Base-by-base conservation (phyloP, 202 grass and related monocot genomes). In the Saccharum hybrid region DNA sequence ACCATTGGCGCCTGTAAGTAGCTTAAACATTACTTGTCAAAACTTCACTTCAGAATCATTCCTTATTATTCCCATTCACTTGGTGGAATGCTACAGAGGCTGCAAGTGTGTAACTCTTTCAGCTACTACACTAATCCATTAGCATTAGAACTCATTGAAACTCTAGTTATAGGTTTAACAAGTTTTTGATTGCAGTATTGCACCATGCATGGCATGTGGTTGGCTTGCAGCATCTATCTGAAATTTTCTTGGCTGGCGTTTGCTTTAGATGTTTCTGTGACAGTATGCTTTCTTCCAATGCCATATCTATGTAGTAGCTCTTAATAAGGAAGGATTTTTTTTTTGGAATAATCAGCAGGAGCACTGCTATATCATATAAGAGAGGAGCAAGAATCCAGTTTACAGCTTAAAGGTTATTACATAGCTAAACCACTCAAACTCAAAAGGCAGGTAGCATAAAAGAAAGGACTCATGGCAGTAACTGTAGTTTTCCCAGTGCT, bases 1-100 rank as follows among this genome's bases (percentile, higher is more conserved):
- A 95, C 76, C 86, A 93, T 71, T 98, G 96, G 96, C 90, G 96
- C 65, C 72, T 98, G 96, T 95, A 95, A 89, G 96, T 92, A 84
- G 28, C 46, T 85, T 71, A 49, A 48, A 72, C 51, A 59, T 45
- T 66, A 77, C 23, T 71, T 86, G 28, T 19, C 66, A 71, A 22
- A 22, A 78, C 11, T 80, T 75, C 40, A 62, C 65, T 90, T 78
- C 61, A 57, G 15, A 69, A 71, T 37, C 34, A 19, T 28, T 62
- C 3, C 38, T 64, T 84, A 61, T 49, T 82, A 22, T 57, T 75
- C 11, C 7, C 36, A 34, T 64, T 76, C 66, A 63, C 31, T 79
- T 15, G 54, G 33, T 19, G 16, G 19, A 48, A 41, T 68, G 4
- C 37, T 70, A 26, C 2, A 15, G 21, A 63, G 57, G 10, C 11